A percentile compares a stretch with the other conserved stretches of the same genome.
Conservation (phyloP, 139 green algal genomes). For the Haematococcus lacustris region DNA sequence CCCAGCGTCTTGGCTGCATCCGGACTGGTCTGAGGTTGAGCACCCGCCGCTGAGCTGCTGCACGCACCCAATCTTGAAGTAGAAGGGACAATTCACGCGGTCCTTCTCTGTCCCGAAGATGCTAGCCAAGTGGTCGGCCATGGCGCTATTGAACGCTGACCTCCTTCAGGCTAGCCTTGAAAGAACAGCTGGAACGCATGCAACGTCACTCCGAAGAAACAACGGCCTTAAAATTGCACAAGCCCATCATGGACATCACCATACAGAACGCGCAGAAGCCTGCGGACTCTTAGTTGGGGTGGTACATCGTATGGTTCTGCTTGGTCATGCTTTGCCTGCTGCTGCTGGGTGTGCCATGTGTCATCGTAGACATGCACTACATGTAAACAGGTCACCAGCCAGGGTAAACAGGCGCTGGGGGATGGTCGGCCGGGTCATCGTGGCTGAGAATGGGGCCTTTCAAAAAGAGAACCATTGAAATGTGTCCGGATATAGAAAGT, state of each 20-base stretch:
- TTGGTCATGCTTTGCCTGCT: too few relatives aligned
- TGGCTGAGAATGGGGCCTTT: too few relatives aligned
- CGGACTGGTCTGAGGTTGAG: too few relatives aligned
- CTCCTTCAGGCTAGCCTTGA: not conserved
- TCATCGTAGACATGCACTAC: too few relatives aligned
- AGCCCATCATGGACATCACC: not conserved
- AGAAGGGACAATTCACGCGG: slow-evolving; percentile 91
- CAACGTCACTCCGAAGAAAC: not conserved
- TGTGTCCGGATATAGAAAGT: too few relatives aligned
- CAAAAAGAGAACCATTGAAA: too few relatives aligned
- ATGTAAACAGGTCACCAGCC: too few relatives aligned
- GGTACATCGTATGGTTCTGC: not conserved
- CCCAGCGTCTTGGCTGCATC: too few relatives aligned
- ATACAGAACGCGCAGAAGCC: not conserved
- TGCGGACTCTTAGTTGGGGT: not conserved
- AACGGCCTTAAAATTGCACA: not conserved
- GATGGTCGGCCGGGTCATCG: too few relatives aligned
- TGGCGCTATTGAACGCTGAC: slow-evolving; percentile 25
- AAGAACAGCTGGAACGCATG: not conserved
- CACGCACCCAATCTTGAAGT: slow-evolving; percentile 89
- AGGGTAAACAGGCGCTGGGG: too few relatives aligned
- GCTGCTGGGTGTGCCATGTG: too few relatives aligned
- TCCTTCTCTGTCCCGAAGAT: slow-evolving; percentile 99
- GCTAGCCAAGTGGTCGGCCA: slow-evolving; percentile 94
- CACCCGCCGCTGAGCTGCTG: too few relatives aligned